Base-by-base conservation (phyloP, 208 protist species). In the Porcisia hertigi region DNA sequence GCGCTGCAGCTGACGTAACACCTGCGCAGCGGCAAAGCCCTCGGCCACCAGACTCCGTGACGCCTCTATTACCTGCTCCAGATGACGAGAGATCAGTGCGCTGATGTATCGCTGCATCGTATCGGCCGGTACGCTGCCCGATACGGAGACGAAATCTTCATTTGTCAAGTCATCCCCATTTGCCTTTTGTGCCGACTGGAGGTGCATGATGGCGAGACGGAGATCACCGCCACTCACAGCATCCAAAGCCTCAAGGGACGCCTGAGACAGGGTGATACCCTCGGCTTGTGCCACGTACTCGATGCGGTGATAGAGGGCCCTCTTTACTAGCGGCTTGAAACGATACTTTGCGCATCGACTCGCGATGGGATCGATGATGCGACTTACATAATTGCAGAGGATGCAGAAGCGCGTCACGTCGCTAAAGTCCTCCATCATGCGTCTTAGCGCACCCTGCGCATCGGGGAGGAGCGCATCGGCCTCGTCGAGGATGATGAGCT, bases 401-500 rank as follows among this genome's bases (percentile, higher is more conserved):
- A 99, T 94, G 86, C 99, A 99, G 84, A 99, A 99, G 52, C 99
- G 92, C 1, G 99, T 99, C 11, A 99, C 97, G 52, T 95, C 95
- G 45, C 98, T 97, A 71, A 99, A 99, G 60, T 97, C 94, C 83
- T 99, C 99, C 90, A 99, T 99, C 81, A 98, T 99, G 43, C 99
- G 89, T 47, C 99, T 92, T 39, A 99, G 90, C 9, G 99, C 99
- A 20, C 90, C 96, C 83, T 99, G 99, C 14, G 99, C 99, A 77
- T 99, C 99, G 0, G 83, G 81, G 39, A 99, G 99, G 90, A 99
- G 95, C 57, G 96, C 97, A 87, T 99, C 99, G 7, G 99, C 98
- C 88, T 99, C 99, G 83, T 99, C 99, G 1, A 99, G 89, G 71
- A 99, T 99, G 80, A 99, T 99, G 9, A 99, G 86, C 89, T 99